Base-by-base conservation (phyloP, 2,329 filamentous ascomycete species). In the Hypoxylon sp. region DNA sequence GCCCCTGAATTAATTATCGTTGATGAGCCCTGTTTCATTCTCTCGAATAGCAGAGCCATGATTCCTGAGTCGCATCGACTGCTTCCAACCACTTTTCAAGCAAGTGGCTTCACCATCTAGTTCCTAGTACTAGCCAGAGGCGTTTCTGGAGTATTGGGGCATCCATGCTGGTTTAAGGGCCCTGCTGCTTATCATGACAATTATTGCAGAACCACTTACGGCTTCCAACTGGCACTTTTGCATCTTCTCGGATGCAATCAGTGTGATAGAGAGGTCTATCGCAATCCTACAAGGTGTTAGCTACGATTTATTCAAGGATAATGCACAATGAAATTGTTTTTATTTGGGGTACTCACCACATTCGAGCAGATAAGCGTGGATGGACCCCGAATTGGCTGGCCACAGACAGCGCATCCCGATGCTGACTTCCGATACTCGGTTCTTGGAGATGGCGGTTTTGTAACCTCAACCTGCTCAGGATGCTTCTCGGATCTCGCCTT, bases 191-290 rank as follows among this genome's bases (percentile, higher is more conserved):
- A 27, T 62, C 56, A 32, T 61, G 68, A 62, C 84, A 86, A 19
- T 75, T 65, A 68, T 85, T 84, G 72, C 84, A 86, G 32, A 78
- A 76, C 85, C 84, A 85, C 29, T 76, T 77, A 46, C 75, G 78
- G 47, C 72, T 70, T 3, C 75, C 75, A 8, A 83, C 75, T 1
- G 83, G 74, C 52, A 80, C 78, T 17, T 77, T 74, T 6, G 81
- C 78, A 3, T 77, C 72, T 2, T 76, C 67, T 31, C 75, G 74
- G 35, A 85, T 80, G 71, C 86, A 88, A 51, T 80, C 77, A 31
- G 79, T 79, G 70, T 88, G 86, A 62, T 86, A 87, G 0, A 86
- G 72, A 2, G 84, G 82, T 62, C 84, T 87, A 50, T 68, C 67
- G 47, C 62, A 68, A 59, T 68, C 48, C 63, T 69, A 56, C 19